Conservation (phyloP, 768 basidiomycete species). For the Lactarius evosmus region DNA sequence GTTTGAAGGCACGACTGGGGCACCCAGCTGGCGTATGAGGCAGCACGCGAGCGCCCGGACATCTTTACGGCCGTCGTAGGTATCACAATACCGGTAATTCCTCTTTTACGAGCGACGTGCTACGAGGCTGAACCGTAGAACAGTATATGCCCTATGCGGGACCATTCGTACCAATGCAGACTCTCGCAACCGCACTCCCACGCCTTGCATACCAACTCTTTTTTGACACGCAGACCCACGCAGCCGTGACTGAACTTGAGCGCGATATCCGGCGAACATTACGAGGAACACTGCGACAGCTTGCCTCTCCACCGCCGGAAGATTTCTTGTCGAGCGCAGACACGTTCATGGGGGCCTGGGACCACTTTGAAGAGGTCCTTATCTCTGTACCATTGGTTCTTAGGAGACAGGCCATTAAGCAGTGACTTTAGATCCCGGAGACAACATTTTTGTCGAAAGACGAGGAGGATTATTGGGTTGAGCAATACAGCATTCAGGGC, state of each 20-base stretch:
- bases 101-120: neutral
- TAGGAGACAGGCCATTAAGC: slow-evolving; percentile 8
- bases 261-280: slow-evolving; percentile 54
- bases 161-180: slow-evolving; percentile 45
- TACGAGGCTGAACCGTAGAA: slow-evolving; percentile 14
- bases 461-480: slow-evolving; percentile 70
- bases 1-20: slow-evolving; percentile 71
- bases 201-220: slow-evolving; percentile 55
- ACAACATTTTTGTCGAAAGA: slow-evolving; percentile 56
- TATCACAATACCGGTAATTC: slow-evolving; percentile 55
- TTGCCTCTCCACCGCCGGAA: slow-evolving; percentile 53
- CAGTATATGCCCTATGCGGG: slow-evolving; percentile 61
- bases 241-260: slow-evolving; percentile 53
- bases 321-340: slow-evolving; percentile 48
- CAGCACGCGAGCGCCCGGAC: slow-evolving; percentile 65
- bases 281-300: slow-evolving; percentile 52
- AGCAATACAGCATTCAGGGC: slow-evolving; percentile 55
- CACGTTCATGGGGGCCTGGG: slow-evolving; percentile 55
- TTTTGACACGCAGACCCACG: slow-evolving; percentile 49
- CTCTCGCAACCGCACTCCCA: slow-evolving; percentile 43
- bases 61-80: slow-evolving; percentile 58
- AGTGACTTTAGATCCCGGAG: slow-evolving; percentile 48
- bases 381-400: too few species aligned
- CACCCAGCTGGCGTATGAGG: slow-evolving; percentile 61
- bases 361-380: slow-evolving; percentile 42